Conservation (phyloP, 108 stramenopile species). For the Nitzschia sp. region DNA sequence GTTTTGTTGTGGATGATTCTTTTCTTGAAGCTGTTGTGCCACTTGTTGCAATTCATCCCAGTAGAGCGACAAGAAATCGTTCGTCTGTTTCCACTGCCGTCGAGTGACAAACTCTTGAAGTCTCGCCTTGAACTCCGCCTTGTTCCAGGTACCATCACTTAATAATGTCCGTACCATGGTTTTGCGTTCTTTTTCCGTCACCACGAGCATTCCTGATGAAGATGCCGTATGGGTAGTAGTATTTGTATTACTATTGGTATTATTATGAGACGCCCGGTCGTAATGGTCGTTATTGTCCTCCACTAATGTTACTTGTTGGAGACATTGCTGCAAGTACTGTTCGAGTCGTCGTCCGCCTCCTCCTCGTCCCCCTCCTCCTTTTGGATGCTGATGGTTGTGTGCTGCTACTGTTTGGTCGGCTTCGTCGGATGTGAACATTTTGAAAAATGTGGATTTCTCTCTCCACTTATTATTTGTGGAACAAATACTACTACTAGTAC, state of each 20-base stretch:
- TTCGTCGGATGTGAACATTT: too few relatives aligned
- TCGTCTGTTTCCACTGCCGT: not conserved
- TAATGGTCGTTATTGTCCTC: too few relatives aligned
- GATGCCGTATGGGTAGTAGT: too few relatives aligned
- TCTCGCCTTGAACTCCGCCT: not conserved
- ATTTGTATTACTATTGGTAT: too few relatives aligned
- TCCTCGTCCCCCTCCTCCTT: too few relatives aligned
- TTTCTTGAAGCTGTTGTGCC: not conserved
- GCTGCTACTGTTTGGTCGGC: too few relatives aligned
- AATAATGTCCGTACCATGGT: not conserved
- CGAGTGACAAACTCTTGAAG: not conserved
- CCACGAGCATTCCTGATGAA: not conserved
- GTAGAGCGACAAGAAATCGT: not conserved
- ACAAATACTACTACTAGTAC: too few relatives aligned
- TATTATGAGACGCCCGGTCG: too few relatives aligned
- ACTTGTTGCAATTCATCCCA: not conserved
- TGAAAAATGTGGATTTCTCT: too few relatives aligned
- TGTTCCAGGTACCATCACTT: not conserved
- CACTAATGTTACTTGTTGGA: not conserved
- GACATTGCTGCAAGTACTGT: not conserved
- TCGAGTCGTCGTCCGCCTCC: too few relatives aligned
- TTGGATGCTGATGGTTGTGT: too few relatives aligned
- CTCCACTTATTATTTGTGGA: too few relatives aligned
- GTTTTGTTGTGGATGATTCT: not conserved
- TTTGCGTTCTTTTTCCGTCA: slow-evolving; percentile 4